These are phyloP conservation scores for Fraxinus baroniana DNA, from an alignment of 305 asterid genomes.

Conservation along the genomic window DNA sequence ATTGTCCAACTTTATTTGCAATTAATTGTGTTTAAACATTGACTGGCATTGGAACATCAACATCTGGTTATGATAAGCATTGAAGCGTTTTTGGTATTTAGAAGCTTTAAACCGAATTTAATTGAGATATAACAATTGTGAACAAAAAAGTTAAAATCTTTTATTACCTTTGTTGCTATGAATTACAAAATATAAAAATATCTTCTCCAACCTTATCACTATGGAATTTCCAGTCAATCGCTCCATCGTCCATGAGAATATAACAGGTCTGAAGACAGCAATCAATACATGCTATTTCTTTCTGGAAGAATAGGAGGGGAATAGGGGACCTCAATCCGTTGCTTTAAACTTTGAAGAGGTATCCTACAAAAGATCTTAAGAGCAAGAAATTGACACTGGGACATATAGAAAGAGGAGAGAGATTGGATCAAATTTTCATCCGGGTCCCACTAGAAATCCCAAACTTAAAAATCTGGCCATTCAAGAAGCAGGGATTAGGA, in stretches of 20 bases:
- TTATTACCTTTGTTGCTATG: not conserved
- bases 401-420: not conserved
- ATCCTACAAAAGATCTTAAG: slow-evolving; percentile 23
- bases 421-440: slow-evolving; percentile 40
- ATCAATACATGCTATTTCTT: not conserved
- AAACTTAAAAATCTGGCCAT: slow-evolving; percentile 42
- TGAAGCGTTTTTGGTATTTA: no score
- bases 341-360: slow-evolving; percentile 20
- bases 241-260: not conserved
- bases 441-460: slow-evolving; percentile 61
- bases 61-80: not conserved
- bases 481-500: slow-evolving; percentile 38
- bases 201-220: not conserved
- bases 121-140: no score
- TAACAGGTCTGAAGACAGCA: not conserved
- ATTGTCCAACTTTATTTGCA: no score
- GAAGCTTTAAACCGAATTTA: no score
- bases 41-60: not conserved
- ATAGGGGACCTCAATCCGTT: slow-evolving; percentile 43
- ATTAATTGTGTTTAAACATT: no score
- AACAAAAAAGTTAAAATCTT: not conserved
- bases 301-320: slow-evolving; percentile 15
- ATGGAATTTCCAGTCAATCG: not conserved
- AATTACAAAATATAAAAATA: not conserved
- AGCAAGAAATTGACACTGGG: not conserved